Conservation (phyloP, 768 basidiomycete genomes). For the Chalciporus pseudorubinellus region DNA sequence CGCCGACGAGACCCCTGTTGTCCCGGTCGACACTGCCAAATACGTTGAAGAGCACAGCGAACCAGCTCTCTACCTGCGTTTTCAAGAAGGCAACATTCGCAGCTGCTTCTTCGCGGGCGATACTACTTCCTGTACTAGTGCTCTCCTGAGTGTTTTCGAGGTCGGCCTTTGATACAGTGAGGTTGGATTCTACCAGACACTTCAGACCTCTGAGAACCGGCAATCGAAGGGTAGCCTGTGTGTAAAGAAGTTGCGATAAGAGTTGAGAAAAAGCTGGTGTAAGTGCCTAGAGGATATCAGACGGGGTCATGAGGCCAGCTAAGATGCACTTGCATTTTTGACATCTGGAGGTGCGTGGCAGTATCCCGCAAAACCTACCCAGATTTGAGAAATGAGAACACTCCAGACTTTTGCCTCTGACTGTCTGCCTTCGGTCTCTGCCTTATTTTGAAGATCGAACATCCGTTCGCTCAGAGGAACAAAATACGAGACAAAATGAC, state of each 20-base stretch:
- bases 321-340: constrained; percentile 47
- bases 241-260: constrained; percentile 91
- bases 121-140: constrained; percentile 23
- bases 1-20: constrained; percentile 71
- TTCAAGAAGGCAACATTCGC: constrained; percentile 71
- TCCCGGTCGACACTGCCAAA: constrained; percentile 84
- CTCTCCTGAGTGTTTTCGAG: constrained; percentile 29
- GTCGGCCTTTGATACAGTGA: constrained; percentile 42
- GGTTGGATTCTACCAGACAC: constrained; percentile 77
- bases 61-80: constrained; percentile 85
- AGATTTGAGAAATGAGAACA: constrained; percentile 89
- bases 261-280: constrained; percentile 78
- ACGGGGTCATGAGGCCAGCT: not conserved
- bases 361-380: constrained; percentile 90
- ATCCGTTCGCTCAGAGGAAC: constrained; percentile 92
- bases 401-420: constrained; percentile 96
- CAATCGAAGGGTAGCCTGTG: constrained; percentile 79
- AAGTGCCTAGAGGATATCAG: constrained; percentile 52
- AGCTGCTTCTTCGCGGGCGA: constrained; percentile 59
- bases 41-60: constrained; percentile 96
- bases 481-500: constrained; percentile 87
- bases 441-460: constrained; percentile 83
- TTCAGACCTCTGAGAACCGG: constrained; percentile 81
- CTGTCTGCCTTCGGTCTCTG: constrained; percentile 66
- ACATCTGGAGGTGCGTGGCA: constrained; percentile 81